Conservation (phyloP, 371 early-diverging fungal species). For the Mucor irregularis region DNA sequence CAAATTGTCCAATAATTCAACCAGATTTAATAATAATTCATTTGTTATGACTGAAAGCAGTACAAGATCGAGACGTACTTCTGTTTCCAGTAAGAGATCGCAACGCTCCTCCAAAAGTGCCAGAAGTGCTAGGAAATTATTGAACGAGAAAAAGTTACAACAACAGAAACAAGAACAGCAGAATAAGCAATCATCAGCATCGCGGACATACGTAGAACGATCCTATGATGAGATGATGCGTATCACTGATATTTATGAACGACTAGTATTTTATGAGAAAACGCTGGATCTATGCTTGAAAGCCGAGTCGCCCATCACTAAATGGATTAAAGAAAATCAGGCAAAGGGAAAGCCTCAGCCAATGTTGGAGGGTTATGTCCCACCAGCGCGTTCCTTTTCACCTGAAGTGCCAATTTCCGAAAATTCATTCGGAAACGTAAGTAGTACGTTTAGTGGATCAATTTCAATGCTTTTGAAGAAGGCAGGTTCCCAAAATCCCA, state of each 20-base stretch:
- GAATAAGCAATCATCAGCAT: background rate
- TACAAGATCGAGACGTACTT: slow-evolving; percentile 1
- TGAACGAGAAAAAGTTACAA: slow-evolving; percentile 1
- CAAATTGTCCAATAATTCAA: too few species aligned
- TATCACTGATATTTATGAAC: slow-evolving; percentile 33
- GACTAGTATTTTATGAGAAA: slow-evolving; percentile 40
- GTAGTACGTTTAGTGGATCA: slow-evolving; percentile 11
- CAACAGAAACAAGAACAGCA: slow-evolving; percentile 4
- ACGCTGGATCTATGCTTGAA: slow-evolving; percentile 29
- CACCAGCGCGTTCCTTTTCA: slow-evolving; percentile 16
- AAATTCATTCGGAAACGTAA: slow-evolving; percentile 7
- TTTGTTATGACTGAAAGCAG: background rate
- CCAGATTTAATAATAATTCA: too few species aligned
- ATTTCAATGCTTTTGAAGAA: slow-evolving; percentile 26
- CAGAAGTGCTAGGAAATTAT: slow-evolving; percentile 5
- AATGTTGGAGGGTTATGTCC: slow-evolving; percentile 30
- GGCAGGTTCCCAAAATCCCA: slow-evolving; percentile 1
- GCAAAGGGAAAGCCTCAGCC: slow-evolving; percentile 28
- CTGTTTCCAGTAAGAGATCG: slow-evolving; percentile 25
- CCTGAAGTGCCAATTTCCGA: slow-evolving; percentile 7
- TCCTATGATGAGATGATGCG: slow-evolving; percentile 44
- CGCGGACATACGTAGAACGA: slow-evolving; percentile 28
- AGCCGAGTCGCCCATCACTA: slow-evolving; percentile 25
- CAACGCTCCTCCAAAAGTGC: slow-evolving; percentile 5
- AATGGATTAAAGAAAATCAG: slow-evolving; percentile 22